Percentiles rank a stretch among this genome's conserved stretches.
phyloP scores from a whole-genome alignment of 306 rosid genomes.

The Spatholobus suberectus region DNA sequence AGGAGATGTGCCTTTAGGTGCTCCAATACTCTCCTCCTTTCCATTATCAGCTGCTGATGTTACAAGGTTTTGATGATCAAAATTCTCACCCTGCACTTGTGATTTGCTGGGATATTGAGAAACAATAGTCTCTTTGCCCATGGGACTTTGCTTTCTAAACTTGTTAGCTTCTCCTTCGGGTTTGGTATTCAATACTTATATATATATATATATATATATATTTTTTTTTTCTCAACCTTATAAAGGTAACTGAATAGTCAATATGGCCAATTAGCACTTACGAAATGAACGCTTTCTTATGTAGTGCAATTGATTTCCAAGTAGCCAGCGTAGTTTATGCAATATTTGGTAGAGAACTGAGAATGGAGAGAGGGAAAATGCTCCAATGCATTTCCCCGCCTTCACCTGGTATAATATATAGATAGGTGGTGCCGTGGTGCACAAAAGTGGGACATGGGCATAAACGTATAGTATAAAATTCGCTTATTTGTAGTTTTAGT shows the following conservation, averaged over 20 bases:
- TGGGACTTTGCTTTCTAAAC: not conserved
- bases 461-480: not conserved
- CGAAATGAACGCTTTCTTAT: not conserved
- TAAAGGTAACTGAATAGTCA: not conserved
- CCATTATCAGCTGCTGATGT: conserved; percentile 2
- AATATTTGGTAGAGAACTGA: not conserved
- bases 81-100: not conserved
- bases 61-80: conserved; percentile 2
- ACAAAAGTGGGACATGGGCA: not conserved
- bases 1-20: not conserved
- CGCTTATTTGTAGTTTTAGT: not conserved
- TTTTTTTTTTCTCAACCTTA: not conserved
- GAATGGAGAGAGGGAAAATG: not conserved
- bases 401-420: not conserved
- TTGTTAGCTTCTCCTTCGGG: not conserved
- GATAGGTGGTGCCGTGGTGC: not conserved
- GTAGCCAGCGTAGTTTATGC: not conserved
- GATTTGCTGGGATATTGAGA: not conserved
- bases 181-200: not conserved
- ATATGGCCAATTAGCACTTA: not conserved
- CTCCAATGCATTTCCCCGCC: not conserved
- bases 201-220: too few species aligned
- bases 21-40: not conserved
- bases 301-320: not conserved
- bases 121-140: conserved; percentile 32